Conservation (phyloP, 257 asterid genomes). For the Nicotiana paniculata region DNA sequence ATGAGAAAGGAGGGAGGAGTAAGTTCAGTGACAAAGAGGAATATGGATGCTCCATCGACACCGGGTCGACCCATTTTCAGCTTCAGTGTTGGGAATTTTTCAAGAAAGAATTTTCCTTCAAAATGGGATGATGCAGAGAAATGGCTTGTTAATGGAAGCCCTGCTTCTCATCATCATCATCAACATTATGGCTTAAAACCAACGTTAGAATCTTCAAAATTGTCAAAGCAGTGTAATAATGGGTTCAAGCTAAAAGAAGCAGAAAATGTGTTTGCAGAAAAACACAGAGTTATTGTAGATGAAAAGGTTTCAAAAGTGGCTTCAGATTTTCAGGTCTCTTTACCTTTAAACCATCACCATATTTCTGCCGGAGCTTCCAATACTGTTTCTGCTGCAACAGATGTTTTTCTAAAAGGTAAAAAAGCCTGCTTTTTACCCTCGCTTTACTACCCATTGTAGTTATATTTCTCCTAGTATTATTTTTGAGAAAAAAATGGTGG, state of each 20-base stretch:
- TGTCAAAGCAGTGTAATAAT: slow-evolving; percentile 48
- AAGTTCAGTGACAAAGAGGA: slow-evolving; percentile 42
- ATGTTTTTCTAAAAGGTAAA: slow-evolving; percentile 62
- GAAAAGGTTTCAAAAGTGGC: slow-evolving; percentile 43
- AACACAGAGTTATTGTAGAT: slow-evolving; percentile 42
- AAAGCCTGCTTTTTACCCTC: background rate
- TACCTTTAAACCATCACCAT: slow-evolving; percentile 29
- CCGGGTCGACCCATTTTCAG: slow-evolving; percentile 98
- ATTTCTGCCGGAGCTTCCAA: slow-evolving; percentile 25
- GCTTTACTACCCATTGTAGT: background rate
- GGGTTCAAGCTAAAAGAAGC: slow-evolving; percentile 45
- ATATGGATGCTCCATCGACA: slow-evolving; percentile 74
- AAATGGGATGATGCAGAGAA: slow-evolving; percentile 99
- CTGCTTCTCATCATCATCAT: slow-evolving; percentile 23
- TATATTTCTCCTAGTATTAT: background rate
- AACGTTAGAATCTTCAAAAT: slow-evolving; percentile 26
- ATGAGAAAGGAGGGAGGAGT: slow-evolving; percentile 29
- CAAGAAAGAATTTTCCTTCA: slow-evolving; percentile 72
- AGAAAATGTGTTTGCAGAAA: slow-evolving; percentile 39
- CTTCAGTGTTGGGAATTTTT: slow-evolving; percentile 58
- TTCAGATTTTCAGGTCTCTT: slow-evolving; percentile 45
- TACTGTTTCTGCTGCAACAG: slow-evolving; percentile 45
- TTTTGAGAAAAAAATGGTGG: background rate
- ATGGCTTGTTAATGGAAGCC: slow-evolving; percentile 72
- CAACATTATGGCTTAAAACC: slow-evolving; percentile 29